These are phyloP conservation scores for Rhizopus stolonifer DNA, from an alignment of 371 early-diverging fungal genomes.

Conservation along the genomic window DNA sequence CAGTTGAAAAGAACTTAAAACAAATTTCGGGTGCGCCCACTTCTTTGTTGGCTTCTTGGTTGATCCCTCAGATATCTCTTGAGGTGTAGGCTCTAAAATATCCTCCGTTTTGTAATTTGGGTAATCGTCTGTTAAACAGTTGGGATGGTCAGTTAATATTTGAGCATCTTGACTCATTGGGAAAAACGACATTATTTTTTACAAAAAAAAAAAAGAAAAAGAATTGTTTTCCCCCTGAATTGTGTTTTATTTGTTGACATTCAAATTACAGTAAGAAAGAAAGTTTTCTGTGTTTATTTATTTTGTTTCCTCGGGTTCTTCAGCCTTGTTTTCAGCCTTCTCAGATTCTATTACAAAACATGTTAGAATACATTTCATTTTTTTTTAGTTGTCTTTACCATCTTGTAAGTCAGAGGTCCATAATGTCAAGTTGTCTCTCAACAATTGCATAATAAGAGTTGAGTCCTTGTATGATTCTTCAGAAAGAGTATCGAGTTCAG, in stretches of 20 bases:
- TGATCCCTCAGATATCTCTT: neutral
- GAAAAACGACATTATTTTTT: slow-evolving; percentile 12
- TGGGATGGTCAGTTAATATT: slow-evolving; percentile 28
- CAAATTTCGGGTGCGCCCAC: slow-evolving; percentile 37
- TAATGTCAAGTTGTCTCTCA: slow-evolving; percentile 99
- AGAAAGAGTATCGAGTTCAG: slow-evolving; percentile 94
- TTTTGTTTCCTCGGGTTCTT: no score
- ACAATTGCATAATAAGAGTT: slow-evolving; percentile 99
- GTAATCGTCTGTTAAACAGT: slow-evolving; percentile 20
- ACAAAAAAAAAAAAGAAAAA: slow-evolving; percentile 3
- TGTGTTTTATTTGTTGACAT: neutral
- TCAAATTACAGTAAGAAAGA: no score
- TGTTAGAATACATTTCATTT: no score
- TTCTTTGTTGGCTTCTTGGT: slow-evolving; percentile 23
- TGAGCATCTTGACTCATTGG: slow-evolving; percentile 33
- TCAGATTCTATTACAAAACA: no score
- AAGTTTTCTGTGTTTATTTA: no score
- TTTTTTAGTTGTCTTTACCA: slow-evolving; percentile 17
- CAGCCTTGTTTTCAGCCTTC: no score
- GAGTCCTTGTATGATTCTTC: slow-evolving; percentile 99
- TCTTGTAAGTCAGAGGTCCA: slow-evolving; percentile 99
- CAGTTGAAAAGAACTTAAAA: slow-evolving; percentile 67
- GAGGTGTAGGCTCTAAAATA: neutral
- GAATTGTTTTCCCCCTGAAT: neutral
- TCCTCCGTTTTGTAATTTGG: slow-evolving; percentile 5